A percentile compares a stretch with the other conserved stretches of the same genome.
Conservation (phyloP, 2,329 filamentous ascomycete genomes). For the Hymenoscyphus infarciens region DNA sequence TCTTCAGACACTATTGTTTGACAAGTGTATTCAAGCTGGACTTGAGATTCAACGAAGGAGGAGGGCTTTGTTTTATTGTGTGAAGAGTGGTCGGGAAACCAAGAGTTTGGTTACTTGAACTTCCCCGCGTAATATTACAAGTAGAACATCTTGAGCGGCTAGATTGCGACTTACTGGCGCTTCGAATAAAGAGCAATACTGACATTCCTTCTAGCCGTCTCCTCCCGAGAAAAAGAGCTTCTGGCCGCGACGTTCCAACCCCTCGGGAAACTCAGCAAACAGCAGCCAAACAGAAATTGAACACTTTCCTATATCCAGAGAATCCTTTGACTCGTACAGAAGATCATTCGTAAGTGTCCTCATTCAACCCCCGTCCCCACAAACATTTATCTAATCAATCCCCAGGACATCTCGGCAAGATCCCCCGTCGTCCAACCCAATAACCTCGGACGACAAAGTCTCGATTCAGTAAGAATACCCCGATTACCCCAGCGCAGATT, state of each 20-base stretch:
- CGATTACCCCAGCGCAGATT: constrained; percentile 58
- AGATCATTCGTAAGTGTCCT: constrained; percentile 90
- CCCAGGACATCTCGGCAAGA: constrained; percentile 82
- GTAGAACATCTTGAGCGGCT: background rate
- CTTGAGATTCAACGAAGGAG: background rate
- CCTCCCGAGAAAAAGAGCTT: constrained; percentile 77
- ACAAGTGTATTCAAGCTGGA: constrained; percentile 11
- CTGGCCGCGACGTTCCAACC: constrained; percentile 58
- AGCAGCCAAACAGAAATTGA: constrained; percentile 74
- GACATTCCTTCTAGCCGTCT: constrained; percentile 67
- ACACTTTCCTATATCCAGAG: constrained; percentile 89
- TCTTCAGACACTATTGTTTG: constrained; percentile 27
- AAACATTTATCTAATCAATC: constrained; percentile 14
- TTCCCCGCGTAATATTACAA: background rate
- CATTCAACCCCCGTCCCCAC: constrained; percentile 9
- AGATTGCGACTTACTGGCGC: background rate
- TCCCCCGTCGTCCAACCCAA: constrained; percentile 68
- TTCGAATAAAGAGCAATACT: background rate
- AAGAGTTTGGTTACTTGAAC: background rate
- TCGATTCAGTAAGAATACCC: constrained; percentile 69
- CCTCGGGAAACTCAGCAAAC: constrained; percentile 53
- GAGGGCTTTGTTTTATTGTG: background rate
- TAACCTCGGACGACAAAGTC: constrained; percentile 66
- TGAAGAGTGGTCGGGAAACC: background rate
- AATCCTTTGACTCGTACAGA: constrained; percentile 95